Evolutionary conservation across 2,329 filamentous ascomycete species (phyloP).

Genomic region (Periconia sp.): DNA sequence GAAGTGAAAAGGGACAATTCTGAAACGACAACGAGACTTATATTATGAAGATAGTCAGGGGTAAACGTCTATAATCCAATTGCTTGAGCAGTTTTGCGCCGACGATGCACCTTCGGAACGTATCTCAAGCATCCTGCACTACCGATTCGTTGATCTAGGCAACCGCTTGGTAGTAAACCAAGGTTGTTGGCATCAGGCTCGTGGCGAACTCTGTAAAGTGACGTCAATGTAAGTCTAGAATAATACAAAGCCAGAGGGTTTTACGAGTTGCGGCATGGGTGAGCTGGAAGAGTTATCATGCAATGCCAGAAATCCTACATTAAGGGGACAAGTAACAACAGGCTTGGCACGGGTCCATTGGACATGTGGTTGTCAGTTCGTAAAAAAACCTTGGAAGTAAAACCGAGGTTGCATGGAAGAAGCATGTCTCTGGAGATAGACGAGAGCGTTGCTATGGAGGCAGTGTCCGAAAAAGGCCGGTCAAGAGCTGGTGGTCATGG

Average conservation of each 20-base stretch:
- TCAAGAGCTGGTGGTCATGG: conserved; percentile 13
- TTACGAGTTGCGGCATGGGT: conserved; percentile 16
- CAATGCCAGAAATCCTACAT: conserved; percentile 2
- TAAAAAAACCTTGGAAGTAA: conserved; percentile 11
- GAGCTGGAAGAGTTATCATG: conserved; percentile 14
- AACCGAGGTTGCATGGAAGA: conserved; percentile 11
- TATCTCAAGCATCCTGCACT: not conserved
- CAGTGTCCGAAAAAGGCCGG: conserved; percentile 10
- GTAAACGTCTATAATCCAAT: not conserved
- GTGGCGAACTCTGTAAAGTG: conserved; percentile 21
- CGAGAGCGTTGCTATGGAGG: conserved; percentile 17
- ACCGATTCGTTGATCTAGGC: conserved; percentile 31
- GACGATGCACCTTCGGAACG: conserved; percentile 11
- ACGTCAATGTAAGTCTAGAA: conserved; percentile 21
- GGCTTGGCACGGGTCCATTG: not conserved
- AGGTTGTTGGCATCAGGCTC: conserved; percentile 21
- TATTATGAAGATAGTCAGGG: not conserved
- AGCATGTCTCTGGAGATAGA: conserved; percentile 13
- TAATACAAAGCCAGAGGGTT: conserved; percentile 1
- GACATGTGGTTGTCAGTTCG: not conserved
- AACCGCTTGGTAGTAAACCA: conserved; percentile 17
- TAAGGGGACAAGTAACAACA: not conserved
- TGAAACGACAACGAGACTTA: not conserved
- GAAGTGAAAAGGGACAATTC: not conserved
- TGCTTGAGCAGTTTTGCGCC: conserved; percentile 14